Base-by-base conservation (phyloP, 495 filamentous ascomycete species). In the Xylaria acuta region DNA sequence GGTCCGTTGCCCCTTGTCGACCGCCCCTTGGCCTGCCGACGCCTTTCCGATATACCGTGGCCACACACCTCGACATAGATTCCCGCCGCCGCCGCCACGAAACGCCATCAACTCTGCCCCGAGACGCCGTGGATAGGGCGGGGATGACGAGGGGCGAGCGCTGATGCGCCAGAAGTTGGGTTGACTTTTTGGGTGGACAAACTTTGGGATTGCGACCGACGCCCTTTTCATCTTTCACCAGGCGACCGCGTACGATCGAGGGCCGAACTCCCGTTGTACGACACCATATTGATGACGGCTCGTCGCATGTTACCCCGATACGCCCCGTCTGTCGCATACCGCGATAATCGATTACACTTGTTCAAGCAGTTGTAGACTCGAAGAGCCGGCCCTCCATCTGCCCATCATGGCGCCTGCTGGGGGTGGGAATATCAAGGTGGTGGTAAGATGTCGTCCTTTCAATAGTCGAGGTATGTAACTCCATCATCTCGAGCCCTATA, bases 401-500 rank as follows among this genome's bases (percentile, higher is more conserved):
- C 66, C 78, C 69, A 79, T 70, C 81, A 94, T 94, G 92, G 88
- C 92, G 83, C 89, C 92, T 80, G 88, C 85, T 71, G 92, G 91
- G 69, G 94, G 92, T 81, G 96, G 96, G 82, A 99, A 99, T 80
- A 99, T 99, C 82, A 99, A 98, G 92, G 96, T 99, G 85, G 96
- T 99, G 87, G 96, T 99, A 84, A 90, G 96, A 83, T 88, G 91
- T 71, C 90, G 95, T 79, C 94, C 95, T 40, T 98, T 97, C 82
- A 97, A 97, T 82, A 87, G 88, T 75, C 91, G 95, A 94, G 95
- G 95, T 95, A 85, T 82, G 90, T 79, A 8, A 9, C 7, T 45
- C 5, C 18, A 70, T 22, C 38, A 25, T 70, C 41, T 11, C 7
- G 38, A 18, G 1, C 22, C 34, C 16, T 41, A 18, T 34, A 43